Percentiles rank a stretch among this genome's conserved stretches.
phyloP scores from a whole-genome alignment of 192 early-diverging fungal species.

The Dissophora globulifera region DNA sequence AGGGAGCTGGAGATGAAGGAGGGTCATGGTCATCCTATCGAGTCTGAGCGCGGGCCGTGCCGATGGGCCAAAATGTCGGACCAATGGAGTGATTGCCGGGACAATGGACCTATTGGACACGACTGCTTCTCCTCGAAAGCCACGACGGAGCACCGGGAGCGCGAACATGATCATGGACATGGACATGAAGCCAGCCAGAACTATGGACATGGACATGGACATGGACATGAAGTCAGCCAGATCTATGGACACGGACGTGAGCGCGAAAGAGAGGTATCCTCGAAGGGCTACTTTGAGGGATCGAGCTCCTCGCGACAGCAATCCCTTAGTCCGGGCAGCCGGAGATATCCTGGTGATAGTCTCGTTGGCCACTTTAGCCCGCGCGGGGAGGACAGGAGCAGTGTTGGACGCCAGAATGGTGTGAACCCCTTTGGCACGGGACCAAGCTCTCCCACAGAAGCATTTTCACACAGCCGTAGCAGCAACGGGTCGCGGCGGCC shows the following conservation, averaged over 20 bases:
- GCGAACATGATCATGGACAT: conserved; percentile 3
- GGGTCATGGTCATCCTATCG: not conserved
- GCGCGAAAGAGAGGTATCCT: not conserved
- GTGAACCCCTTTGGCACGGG: conserved; percentile 38
- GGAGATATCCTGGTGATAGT: not conserved
- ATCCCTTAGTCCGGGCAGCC: conserved; percentile 7
- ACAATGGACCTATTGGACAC: conserved; percentile 19
- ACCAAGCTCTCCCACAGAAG: conserved; percentile 33
- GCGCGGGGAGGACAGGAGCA: conserved; percentile 5
- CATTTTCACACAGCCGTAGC: conserved; percentile 1
- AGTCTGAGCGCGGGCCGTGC: conserved; percentile 3
- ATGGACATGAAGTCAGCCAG: conserved; percentile 4
- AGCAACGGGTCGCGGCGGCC: conserved; percentile 15
- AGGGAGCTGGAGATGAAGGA: conserved; percentile 27
- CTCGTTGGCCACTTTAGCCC: conserved; percentile 5
- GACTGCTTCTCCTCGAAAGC: conserved; percentile 6
- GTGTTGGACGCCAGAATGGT: not conserved
- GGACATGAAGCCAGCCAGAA: too few species aligned
- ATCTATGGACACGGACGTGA: conserved; percentile 8
- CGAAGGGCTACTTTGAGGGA: conserved; percentile 18
- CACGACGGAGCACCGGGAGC: not conserved
- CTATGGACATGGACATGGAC: conserved; percentile 3
- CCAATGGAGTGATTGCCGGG: conserved; percentile 32
- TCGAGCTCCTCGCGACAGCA: not conserved
- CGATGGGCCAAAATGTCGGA: conserved; percentile 41